Conservation (phyloP, 257 asterid species). For the Phtheirospermum japonicum region DNA sequence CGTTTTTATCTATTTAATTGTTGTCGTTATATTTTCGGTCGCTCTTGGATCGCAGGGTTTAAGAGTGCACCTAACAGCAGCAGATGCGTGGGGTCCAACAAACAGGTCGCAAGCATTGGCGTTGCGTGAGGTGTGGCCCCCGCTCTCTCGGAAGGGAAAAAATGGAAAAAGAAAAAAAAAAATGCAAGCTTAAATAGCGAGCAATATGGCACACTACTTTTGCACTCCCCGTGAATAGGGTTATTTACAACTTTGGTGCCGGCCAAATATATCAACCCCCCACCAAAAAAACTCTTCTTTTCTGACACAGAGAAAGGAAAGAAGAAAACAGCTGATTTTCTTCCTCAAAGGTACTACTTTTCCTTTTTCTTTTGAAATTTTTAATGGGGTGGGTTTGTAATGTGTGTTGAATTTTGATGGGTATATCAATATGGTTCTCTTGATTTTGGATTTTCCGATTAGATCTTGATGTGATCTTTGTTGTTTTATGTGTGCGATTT, state of each 20-base stretch:
- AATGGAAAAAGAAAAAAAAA: background rate
- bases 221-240: conserved; percentile 10
- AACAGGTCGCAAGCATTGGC: background rate
- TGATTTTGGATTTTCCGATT: background rate
- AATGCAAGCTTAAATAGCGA: conserved; percentile 25
- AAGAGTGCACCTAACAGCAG: background rate
- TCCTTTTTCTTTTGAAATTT: background rate
- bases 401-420: background rate
- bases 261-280: background rate
- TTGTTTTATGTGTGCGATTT: background rate
- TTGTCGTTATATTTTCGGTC: too few species aligned
- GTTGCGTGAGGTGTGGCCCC: conserved; percentile 26
- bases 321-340: background rate
- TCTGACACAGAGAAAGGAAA: background rate
- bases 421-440: background rate
- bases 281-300: background rate
- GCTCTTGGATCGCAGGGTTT: too few species aligned
- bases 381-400: background rate
- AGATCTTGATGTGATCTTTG: conserved; percentile 24
- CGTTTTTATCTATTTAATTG: too few species aligned
- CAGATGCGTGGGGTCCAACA: conserved; percentile 21
- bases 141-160: conserved; percentile 15
- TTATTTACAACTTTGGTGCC: background rate
- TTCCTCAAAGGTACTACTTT: conserved; percentile 26
- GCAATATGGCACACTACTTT: conserved; percentile 18